Evolutionary conservation across 768 basidiomycete genomes (phyloP), one percentile per base, ranked within the genome.

Genomic region (Psilocybe tampanensis): DNA sequence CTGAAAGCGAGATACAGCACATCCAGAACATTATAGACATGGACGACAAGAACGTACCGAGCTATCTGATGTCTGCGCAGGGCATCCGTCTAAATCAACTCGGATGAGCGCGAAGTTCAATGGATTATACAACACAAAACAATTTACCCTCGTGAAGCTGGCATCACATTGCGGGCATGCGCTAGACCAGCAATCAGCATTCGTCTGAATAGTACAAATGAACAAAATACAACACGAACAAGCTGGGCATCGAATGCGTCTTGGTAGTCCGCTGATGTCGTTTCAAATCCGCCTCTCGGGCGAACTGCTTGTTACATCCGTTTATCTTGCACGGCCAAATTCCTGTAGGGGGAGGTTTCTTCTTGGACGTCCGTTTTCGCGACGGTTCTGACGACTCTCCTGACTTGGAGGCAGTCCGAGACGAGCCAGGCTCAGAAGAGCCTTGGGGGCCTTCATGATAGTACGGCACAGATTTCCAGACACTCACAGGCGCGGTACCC

Each of bases 321-420:
- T 86, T 82, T 67, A 92, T 90, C 69, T 84, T 85, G 77, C 90
- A 92, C 7, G 90, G 88, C 90, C 90, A 92, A 45, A 85, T 68
- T 7, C 83, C 80, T 2, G 84, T 76, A 59, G 78, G 77, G 2
- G 71, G 64, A 15, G 71, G 63, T 60, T 83, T 84, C 76, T 84
- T 85, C 68, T 76, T 77, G 21, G 59, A 51, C 47, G 63, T 47
- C 23, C 60, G 54, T 43, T 69, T 64, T 56, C 67, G 66, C 51
- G 67, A 58, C 19, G 54, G 42, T 39, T 47, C 44, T 29, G 54
- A 45, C 22, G 44, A 23, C 23, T 70, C 72, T 54, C 70, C 68
- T 33, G 65, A 56, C 70, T 73, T 49, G 44, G 51, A 47, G 33
- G 48, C 45, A 33, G 44, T 55, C 21, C 43, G 29, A 56, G 45